Base-by-base conservation (phyloP, 805 yeast genomes). In the Yarrowia keelungensis region DNA sequence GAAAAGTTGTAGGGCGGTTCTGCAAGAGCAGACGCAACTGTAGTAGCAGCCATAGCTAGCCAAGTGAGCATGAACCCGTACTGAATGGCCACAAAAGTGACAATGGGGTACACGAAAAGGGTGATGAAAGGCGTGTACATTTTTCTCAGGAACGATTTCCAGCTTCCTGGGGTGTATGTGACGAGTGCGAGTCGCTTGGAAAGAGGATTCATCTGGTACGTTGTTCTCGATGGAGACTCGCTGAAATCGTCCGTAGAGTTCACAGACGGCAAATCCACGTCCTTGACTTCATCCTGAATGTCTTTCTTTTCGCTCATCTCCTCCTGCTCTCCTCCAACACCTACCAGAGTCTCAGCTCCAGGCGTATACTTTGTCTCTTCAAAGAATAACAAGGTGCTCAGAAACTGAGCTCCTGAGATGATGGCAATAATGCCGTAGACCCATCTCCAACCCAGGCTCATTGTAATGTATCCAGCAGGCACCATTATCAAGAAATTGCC, bases 381-480 rank as follows among this genome's bases (percentile, higher is more conserved):
- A 39, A 70, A 73, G 7, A 69, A 46, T n/a, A 71, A 38, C 10
- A 56, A 41, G 8, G 72, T 58, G 11, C 67, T 10, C 5, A 71
- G 16, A 19, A 69, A 61, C 16, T 68, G 59, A 12, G 61, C 68
- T 5, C 69, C 71, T 32, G 69, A 68, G 32, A 73, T 70, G n/a
- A 71, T 72, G 5, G 71, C 71, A 45, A 71, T 72, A 19, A 70
- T 67, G 46, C 71, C 69, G 46, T 71, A 72, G 5, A 71, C 72
- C 75, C 74, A 71, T 19, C 75, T 43, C 75, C 75, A 73, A 2
- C 75, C 75, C 50, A 71, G 68, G 12, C 59, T 58, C 35, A 69
- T 69, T 0, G 74, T 70, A 56, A 73, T 72, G 22, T 69, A 67
- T 14, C 75, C 75, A 11, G 73, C 75, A 19, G 73, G 70, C 9